Evolutionary conservation across 2,329 filamentous ascomycete species (phyloP), one percentile per base, ranked within the genome.

Genomic region (Epichloe uncinata): DNA sequence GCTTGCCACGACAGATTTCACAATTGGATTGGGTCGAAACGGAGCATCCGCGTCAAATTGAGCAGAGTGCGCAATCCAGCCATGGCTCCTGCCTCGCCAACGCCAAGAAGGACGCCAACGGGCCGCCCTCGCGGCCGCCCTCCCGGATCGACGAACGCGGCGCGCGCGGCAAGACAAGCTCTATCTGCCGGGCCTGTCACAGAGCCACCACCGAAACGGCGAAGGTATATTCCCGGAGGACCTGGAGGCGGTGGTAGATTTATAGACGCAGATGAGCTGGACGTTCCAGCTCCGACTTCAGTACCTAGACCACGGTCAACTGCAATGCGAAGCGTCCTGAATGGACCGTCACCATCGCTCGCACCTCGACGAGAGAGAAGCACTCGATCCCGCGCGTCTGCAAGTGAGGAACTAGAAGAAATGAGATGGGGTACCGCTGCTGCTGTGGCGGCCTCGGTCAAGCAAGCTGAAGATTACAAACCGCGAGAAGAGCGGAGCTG

Each of bases 381-480:
- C 61, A 74, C 76, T 46, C 70, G 78, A 48, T 76, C 73, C 26
- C 70, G 79, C 52, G 60, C 64, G 6, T 73, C 73, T 20, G 72
- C 74, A n/a, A 73, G 71, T 55, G 73, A 73, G 50, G 72, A 73
- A 50, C 69, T 71, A 53, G 77, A 78, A 55, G 75, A 73, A 57
- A 85, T 86, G 64, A 79, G 86, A 56, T 94, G 86, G 67, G 88
- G 84, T 59, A 91, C 87, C 43, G 88, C 84, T n/a, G 88, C 91
- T 12, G 89, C 89, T 30, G 87, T 90, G 22, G 87, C 90, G 47
- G 89, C 88, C 5, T 85, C 86, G 4, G 85, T 93, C 52, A 87
- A 88, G 57, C 89, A 95, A 63, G 90, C 82, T 60, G 93, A 97
- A 71, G 90, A 91, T 47, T 97, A 97, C 69, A 98, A 98, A 65